phyloP scores from a whole-genome alignment of 2,329 filamentous ascomycete species.

The Sporothrix globosa region DNA sequence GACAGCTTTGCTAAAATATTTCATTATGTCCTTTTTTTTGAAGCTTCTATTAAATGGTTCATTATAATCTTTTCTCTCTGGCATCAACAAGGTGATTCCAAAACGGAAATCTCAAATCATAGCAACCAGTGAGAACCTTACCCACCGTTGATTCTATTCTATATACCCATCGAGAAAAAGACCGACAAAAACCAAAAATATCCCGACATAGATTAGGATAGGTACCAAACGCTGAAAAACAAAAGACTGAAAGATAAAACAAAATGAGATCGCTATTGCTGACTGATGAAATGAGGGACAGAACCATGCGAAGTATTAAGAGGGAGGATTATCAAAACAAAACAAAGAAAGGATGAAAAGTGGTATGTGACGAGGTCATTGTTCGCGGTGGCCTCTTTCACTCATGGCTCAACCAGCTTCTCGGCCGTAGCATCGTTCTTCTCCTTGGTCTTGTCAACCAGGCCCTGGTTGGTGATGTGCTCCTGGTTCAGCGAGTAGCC shows the following conservation, averaged over 20 bases:
- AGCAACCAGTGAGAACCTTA: background rate
- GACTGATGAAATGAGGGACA: background rate
- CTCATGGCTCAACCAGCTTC: slow-evolving; percentile 29
- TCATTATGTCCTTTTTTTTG: background rate
- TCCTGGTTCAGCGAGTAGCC: slow-evolving; percentile 53
- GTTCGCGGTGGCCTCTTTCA: background rate
- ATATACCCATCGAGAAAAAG: background rate
- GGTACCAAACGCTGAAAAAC: slow-evolving; percentile 5
- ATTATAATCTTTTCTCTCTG: background rate
- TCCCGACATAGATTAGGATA: background rate
- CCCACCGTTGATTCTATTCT: background rate
- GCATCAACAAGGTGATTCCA: background rate
- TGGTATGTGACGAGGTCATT: background rate
- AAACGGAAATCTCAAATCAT: background rate
- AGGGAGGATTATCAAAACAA: too few species aligned
- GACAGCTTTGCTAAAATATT: too few species aligned
- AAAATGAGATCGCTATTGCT: background rate
- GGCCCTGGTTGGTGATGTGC: slow-evolving; percentile 53
- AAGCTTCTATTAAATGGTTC: background rate
- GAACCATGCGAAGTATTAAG: slow-evolving; percentile 7
- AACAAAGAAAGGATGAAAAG: background rate
- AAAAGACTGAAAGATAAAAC: background rate
- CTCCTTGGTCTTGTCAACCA: slow-evolving; percentile 42
- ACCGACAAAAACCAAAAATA: background rate
- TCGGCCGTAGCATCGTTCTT: slow-evolving; percentile 6